These are phyloP conservation scores for Kwoniella europaea DNA, from an alignment of 768 basidiomycete genomes.

Conservation along the genomic window DNA sequence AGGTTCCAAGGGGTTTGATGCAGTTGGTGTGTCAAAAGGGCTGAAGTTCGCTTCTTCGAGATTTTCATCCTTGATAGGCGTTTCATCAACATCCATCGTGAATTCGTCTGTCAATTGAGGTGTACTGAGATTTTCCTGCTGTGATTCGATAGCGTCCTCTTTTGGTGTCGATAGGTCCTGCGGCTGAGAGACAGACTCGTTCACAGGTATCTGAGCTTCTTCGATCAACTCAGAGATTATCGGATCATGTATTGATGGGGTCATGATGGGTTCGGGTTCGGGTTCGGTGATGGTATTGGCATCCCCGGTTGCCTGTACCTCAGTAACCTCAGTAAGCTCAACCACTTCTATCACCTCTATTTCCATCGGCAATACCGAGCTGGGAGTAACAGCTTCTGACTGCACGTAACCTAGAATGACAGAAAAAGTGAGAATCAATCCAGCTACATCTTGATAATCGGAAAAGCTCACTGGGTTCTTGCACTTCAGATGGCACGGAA, in stretches of 20 bases:
- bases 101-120: constrained; percentile 10
- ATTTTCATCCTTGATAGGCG: neutral
- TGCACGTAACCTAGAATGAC: neutral
- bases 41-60: constrained; percentile 22
- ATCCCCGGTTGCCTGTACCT: no score
- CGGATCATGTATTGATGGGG: neutral
- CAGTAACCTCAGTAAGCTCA: constrained; percentile 2
- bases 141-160: neutral
- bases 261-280: neutral
- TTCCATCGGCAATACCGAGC: neutral
- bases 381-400: neutral
- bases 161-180: neutral
- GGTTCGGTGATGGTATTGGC: neutral
- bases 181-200: neutral
- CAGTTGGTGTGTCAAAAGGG: constrained; percentile 2
- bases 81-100: constrained; percentile 13
- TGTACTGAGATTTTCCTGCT: neutral
- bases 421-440: neutral
- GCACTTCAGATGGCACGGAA: neutral
- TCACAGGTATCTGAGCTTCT: neutral
- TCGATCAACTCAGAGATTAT: neutral
- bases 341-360: neutral
- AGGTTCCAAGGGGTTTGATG: neutral
- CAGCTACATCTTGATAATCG: neutral
- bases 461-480: neutral